A percentile compares a stretch with the other conserved stretches of the same genome.
Conservation (phyloP, 768 basidiomycete genomes). For the Panellus pusillus region DNA sequence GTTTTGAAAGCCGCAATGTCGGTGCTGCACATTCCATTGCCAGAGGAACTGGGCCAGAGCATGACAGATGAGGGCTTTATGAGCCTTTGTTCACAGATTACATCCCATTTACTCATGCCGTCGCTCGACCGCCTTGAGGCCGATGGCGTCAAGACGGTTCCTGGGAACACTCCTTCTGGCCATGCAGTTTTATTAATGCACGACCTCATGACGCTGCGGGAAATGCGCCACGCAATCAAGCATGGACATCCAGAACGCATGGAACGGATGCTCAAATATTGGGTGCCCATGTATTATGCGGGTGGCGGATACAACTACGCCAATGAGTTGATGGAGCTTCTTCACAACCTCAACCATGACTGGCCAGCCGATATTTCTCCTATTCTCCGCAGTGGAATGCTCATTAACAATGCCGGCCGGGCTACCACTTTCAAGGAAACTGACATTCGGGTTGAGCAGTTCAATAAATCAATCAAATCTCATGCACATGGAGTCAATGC, state of each 20-base stretch:
- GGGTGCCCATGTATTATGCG: slow-evolving; percentile 21
- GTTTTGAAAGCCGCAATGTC: slow-evolving; percentile 1
- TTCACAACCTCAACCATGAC: slow-evolving; percentile 25
- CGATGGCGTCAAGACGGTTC: slow-evolving; percentile 1
- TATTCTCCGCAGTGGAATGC: slow-evolving; percentile 21
- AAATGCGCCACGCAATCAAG: slow-evolving; percentile 24
- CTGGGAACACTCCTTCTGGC: slow-evolving; percentile 2
- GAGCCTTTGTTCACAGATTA: not conserved
- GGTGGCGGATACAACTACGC: slow-evolving; percentile 27
- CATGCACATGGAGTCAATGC: slow-evolving; percentile 25
- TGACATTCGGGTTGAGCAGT: slow-evolving; percentile 27
- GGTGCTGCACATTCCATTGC: not conserved
- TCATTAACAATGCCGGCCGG: slow-evolving; percentile 24
- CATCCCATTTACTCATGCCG: not conserved
- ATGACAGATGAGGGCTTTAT: not conserved
- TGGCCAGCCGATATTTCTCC: slow-evolving; percentile 24
- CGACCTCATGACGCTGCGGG: slow-evolving; percentile 20
- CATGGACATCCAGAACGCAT: slow-evolving; percentile 22
- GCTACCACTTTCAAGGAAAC: slow-evolving; percentile 21
- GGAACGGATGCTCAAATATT: slow-evolving; percentile 22
- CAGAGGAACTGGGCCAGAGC: not conserved
- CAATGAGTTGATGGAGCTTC: slow-evolving; percentile 26
- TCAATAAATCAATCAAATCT: slow-evolving; percentile 24
- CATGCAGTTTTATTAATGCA: slow-evolving; percentile 12
- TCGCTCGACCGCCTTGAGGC: slow-evolving; percentile 7